Base-by-base conservation (phyloP, 768 basidiomycete genomes). In the Leccinum boreale region DNA sequence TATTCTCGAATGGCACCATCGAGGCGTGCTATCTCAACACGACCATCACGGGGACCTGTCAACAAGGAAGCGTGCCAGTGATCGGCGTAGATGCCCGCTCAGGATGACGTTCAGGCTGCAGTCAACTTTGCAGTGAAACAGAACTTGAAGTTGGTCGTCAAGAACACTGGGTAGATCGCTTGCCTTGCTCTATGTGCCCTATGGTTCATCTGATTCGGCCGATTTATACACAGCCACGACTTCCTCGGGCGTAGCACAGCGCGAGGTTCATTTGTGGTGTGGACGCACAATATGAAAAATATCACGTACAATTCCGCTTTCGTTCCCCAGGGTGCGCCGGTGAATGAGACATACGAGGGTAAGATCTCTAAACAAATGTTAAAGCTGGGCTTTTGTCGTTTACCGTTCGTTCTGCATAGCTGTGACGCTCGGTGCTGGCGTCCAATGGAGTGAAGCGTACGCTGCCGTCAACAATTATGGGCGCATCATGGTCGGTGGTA, bases 361-460 rank as follows among this genome's bases (percentile, higher is more conserved):
- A 54, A 19, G 57, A 5, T 21, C 24, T 21, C 28, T 17, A 21
- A 31, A 31, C 15, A 5, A 52, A 9, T 31, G 7, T n/a, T 11
- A 26, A 6, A 26, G 6, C 9, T 21, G n/a, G 3, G 31, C 6
- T 49, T 47, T 14, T 21, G 19, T 23, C 14, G 17, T 49, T 54
- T 9, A 58, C 5, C 26, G 67, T 68, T 62, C 17, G 47, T 75
- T 36, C 3, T 51, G n/a, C 5, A 4, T 26, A 70, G 73, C 65
- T n/a, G 56, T 74, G 19, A 72, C 69, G 1, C 54, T 74, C 8
- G 77, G 73, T 2, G 74, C 80, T 50, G 82, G 81, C 0, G 78
- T 81, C 4, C 78, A 81, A 61, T 81, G 79, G 79, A 55, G 66
- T 17, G 77, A 79, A 53, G 76, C 76, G 0, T 83, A 82, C 56